Percentiles rank a stretch among this genome's conserved stretches.
phyloP scores from a whole-genome alignment of 108 stramenopile genomes.

The Chaetoceros tenuissimus region DNA sequence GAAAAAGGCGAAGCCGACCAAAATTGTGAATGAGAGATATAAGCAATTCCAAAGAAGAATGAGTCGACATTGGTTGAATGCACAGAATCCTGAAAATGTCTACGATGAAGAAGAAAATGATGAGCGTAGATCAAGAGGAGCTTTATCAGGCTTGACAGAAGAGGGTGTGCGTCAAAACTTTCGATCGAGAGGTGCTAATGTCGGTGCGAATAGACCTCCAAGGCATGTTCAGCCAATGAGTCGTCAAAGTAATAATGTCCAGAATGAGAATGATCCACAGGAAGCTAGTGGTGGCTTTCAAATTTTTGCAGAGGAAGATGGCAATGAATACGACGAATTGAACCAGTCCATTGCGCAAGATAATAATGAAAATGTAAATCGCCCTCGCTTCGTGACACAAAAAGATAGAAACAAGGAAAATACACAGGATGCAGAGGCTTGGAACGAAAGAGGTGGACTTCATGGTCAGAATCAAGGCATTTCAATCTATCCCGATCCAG shows the following conservation, averaged over 20 bases:
- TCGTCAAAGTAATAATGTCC: slow-evolving; percentile 1
- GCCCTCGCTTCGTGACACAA: slow-evolving; percentile 29
- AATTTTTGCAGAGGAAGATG: slow-evolving; percentile 29
- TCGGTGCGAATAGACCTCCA: background rate
- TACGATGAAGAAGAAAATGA: slow-evolving; percentile 28
- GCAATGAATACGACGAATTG: slow-evolving; percentile 15
- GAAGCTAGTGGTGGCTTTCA: slow-evolving; percentile 24
- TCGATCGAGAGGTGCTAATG: slow-evolving; percentile 11
- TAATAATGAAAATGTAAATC: slow-evolving; percentile 11
- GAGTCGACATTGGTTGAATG: slow-evolving; percentile 72
- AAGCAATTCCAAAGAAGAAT: slow-evolving; percentile 77
- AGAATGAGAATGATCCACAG: slow-evolving; percentile 1
- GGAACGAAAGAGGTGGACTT: slow-evolving; percentile 76
- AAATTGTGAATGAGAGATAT: slow-evolving; percentile 56
- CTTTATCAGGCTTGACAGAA: slow-evolving; percentile 40
- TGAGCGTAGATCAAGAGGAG: slow-evolving; percentile 4
- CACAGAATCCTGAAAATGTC: slow-evolving; percentile 24
- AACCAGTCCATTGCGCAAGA: slow-evolving; percentile 1
- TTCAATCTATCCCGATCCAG: slow-evolving; percentile 1
- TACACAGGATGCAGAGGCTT: slow-evolving; percentile 43
- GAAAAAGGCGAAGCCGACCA: slow-evolving; percentile 57
- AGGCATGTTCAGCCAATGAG: background rate
- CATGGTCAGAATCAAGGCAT: slow-evolving; percentile 9
- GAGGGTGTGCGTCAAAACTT: slow-evolving; percentile 39
- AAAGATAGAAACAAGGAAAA: slow-evolving; percentile 70